Percentiles rank a stretch among this genome's conserved stretches.
Conservation (phyloP, 2,329 filamentous ascomycete genomes). For the Thelonectria rubi region DNA sequence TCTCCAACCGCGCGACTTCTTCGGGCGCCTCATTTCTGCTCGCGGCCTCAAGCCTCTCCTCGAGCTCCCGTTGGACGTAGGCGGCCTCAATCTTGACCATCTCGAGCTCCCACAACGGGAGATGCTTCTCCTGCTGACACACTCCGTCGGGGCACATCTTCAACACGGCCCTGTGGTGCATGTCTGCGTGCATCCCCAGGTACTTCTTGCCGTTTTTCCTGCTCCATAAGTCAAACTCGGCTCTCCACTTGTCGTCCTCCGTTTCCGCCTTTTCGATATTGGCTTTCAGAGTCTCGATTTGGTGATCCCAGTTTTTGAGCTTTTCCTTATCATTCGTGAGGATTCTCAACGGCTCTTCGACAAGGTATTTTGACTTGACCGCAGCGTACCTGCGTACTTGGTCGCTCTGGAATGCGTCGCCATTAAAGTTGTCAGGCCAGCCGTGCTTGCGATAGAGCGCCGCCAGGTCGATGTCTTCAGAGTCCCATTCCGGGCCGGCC, state of each 20-base stretch:
- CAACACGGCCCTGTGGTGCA: background rate
- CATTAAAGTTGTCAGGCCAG: slow-evolving; percentile 5
- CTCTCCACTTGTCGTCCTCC: background rate
- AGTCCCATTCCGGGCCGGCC: background rate
- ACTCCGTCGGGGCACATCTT: background rate
- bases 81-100: background rate
- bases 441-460: slow-evolving; percentile 1
- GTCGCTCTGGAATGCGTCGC: background rate
- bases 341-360: background rate
- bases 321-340: background rate
- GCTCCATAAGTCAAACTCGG: background rate
- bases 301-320: background rate
- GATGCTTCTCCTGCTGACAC: background rate
- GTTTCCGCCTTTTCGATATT: background rate
- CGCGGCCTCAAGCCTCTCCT: background rate
- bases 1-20: background rate
- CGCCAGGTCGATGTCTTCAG: background rate
- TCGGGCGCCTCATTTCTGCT: background rate
- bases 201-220: background rate
- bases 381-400: background rate
- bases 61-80: background rate
- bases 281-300: background rate
- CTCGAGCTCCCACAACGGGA: background rate
- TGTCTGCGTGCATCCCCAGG: background rate
- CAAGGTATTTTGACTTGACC: background rate